Conservation (phyloP, 2,329 filamentous ascomycete genomes). For the Alternaria ventricosa region DNA sequence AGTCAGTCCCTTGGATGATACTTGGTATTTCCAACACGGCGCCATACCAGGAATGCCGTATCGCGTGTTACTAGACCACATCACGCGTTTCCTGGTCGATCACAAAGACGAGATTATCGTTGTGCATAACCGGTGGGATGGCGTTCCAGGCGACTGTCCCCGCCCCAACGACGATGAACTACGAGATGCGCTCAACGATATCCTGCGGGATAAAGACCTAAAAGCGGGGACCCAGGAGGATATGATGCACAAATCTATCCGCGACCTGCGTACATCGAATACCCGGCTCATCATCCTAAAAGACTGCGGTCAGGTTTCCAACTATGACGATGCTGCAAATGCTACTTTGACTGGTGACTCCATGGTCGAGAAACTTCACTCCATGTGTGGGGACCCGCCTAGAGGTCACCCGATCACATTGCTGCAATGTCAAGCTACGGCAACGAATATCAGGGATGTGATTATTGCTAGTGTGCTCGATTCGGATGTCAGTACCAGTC, state of each 20-base stretch:
- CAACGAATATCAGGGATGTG: slow-evolving; percentile 58
- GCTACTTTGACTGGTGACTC: slow-evolving; percentile 40
- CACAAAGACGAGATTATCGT: slow-evolving; percentile 57
- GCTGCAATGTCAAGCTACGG: slow-evolving; percentile 59
- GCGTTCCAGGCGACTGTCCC: slow-evolving; percentile 56
- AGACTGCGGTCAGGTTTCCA: slow-evolving; percentile 34
- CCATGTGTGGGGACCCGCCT: slow-evolving; percentile 29
- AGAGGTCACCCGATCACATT: slow-evolving; percentile 31
- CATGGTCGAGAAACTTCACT: slow-evolving; percentile 34
- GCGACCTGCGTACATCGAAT: slow-evolving; percentile 29
- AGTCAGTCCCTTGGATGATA: slow-evolving; percentile 51
- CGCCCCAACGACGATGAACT: slow-evolving; percentile 53
- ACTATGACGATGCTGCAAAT: slow-evolving; percentile 43
- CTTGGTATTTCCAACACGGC: slow-evolving; percentile 59
- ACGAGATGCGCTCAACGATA: slow-evolving; percentile 46
- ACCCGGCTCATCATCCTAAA: slow-evolving; percentile 38
- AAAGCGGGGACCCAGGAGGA: slow-evolving; percentile 33
- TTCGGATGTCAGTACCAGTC: slow-evolving; percentile 53
- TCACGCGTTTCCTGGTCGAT: slow-evolving; percentile 51
- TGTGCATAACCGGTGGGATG: slow-evolving; percentile 60
- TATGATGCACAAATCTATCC: slow-evolving; percentile 33
- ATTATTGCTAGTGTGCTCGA: slow-evolving; percentile 56
- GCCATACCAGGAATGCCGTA: slow-evolving; percentile 60
- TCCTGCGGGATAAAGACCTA: slow-evolving; percentile 28
- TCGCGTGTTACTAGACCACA: slow-evolving; percentile 50